Evolutionary conservation across 2,329 filamentous ascomycete genomes (phyloP).

Genomic region (Didymellaceae sp.): DNA sequence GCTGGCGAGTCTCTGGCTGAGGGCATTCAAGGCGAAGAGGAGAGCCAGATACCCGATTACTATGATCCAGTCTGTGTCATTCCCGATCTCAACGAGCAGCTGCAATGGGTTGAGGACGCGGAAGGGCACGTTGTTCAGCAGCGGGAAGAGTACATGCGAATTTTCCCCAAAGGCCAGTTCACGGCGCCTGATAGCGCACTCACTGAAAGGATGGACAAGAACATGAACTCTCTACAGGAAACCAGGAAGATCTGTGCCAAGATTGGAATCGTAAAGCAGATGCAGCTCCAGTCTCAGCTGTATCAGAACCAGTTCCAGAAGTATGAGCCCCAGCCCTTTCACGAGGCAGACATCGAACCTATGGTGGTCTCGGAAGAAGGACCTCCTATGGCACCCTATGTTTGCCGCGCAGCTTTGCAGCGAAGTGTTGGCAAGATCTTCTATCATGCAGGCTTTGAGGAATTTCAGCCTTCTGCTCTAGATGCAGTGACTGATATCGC

Average conservation of each 20-base stretch:
- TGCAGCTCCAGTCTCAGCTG: constrained; percentile 97
- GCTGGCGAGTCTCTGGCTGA: constrained; percentile 83
- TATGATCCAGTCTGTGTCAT: constrained; percentile 88
- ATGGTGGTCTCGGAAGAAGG: constrained; percentile 89
- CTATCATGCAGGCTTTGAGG: constrained; percentile 95
- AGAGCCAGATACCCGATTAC: constrained; percentile 88
- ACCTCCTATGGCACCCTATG: constrained; percentile 82
- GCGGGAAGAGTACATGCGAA: constrained; percentile 79
- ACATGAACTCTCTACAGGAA: constrained; percentile 94
- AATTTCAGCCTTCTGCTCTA: constrained; percentile 92
- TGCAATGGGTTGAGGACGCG: constrained; percentile 88
- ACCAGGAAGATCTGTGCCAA: constrained; percentile 95
- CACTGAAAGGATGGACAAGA: constrained; percentile 81
- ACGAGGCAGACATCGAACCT: constrained; percentile 85
- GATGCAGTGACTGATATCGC: constrained; percentile 90
- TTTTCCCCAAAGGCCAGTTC: constrained; percentile 79
- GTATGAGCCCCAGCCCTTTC: constrained; percentile 87
- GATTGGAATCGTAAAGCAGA: constrained; percentile 97
- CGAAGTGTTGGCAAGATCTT: constrained; percentile 93
- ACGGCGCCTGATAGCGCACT: constrained; percentile 75
- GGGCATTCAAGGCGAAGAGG: constrained; percentile 83
- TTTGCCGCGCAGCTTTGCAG: constrained; percentile 83
- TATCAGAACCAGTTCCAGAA: constrained; percentile 99
- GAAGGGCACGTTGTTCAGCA: constrained; percentile 90
- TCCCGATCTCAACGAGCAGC: constrained; percentile 78